phyloP scores from a whole-genome alignment of 1,284 basidiomycete species.

The Schizophyllum amplum region DNA sequence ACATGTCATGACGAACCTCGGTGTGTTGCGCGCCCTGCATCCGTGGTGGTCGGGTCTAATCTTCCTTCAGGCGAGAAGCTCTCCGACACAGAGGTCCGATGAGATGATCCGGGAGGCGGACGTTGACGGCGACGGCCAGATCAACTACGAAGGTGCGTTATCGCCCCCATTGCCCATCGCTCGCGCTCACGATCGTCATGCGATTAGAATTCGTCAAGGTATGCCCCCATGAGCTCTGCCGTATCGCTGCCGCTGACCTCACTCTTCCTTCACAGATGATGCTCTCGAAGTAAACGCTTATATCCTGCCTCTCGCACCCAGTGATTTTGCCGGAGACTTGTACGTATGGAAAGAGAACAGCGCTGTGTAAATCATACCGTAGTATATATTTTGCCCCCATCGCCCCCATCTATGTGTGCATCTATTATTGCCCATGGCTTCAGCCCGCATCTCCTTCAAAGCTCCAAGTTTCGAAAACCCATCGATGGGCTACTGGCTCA shows the following conservation, averaged over 20 bases:
- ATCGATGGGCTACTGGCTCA: no score
- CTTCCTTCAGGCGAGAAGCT: slow-evolving; percentile 68
- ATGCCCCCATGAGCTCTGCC: background rate
- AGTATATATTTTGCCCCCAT: background rate
- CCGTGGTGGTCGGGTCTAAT: background rate
- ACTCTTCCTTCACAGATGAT: slow-evolving; percentile 25
- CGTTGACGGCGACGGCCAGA: slow-evolving; percentile 74
- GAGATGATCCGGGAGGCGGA: slow-evolving; percentile 99
- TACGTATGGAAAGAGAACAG: background rate
- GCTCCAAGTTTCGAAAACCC: no score
- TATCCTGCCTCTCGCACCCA: background rate
- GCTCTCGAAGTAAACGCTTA: slow-evolving; percentile 27
- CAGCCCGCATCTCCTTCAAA: no score
- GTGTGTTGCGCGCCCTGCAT: background rate
- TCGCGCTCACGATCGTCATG: background rate
- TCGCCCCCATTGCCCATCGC: background rate
- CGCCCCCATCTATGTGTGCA: no score
- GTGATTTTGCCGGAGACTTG: no score
- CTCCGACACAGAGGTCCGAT: slow-evolving; percentile 86
- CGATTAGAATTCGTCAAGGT: no score
- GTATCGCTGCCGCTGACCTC: background rate
- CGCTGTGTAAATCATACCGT: background rate
- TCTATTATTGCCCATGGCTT: no score
- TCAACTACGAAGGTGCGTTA: slow-evolving; percentile 47
- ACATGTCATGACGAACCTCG: slow-evolving; percentile 89